Base-by-base conservation (phyloP, 108 stramenopile genomes). In the Aurantiochytrium sp. region DNA sequence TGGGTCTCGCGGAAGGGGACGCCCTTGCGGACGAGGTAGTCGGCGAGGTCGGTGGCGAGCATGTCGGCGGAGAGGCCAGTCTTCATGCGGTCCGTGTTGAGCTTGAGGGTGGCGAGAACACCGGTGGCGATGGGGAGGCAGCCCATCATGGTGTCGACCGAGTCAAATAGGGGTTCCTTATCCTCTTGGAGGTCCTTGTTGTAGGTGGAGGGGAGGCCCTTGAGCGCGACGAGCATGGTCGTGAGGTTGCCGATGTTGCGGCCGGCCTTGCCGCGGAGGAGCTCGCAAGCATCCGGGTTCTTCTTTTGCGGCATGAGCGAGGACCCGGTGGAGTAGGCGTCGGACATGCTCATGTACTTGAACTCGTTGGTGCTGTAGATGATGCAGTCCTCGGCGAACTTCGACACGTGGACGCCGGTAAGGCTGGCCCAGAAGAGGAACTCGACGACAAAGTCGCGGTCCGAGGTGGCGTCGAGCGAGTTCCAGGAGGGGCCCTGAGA, bases 151-250 rank as follows among this genome's bases (percentile, higher is more conserved):
- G 96, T 98, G 69, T 96, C 95, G 15, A 98, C 96, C 3, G 96
- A 93, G 87, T 96, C 96, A 90, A 99, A 99, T 59, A 98, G 93
- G 34, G 96, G 95, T 52, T 98, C 95, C 93, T 99, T 99, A 89
- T 99, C 99, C 93, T 99, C 99, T 92, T 99, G 99, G 55, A 99
- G 93, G 91, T 99, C 99, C 92, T 99, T 99, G 93, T 99, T 99
- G 96, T 99, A 99, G 24, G 99, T 97, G 37, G 97, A 94, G 10
- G 98, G 99, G 69, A 98, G 92, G 31, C 98, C 98, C 92, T 98
- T 98, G 52, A 99, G 93, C 37, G 97, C 97, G 6, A 96, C 93
- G 50, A 97, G 94, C 69, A 99, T 91, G 8, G 97, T 96, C 34
- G 96, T 95, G 55, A 95, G 93, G 73, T 95, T 92, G 55, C 98